Conservation (phyloP, 495 filamentous ascomycete species). For the Clavariopsis aquatica region DNA sequence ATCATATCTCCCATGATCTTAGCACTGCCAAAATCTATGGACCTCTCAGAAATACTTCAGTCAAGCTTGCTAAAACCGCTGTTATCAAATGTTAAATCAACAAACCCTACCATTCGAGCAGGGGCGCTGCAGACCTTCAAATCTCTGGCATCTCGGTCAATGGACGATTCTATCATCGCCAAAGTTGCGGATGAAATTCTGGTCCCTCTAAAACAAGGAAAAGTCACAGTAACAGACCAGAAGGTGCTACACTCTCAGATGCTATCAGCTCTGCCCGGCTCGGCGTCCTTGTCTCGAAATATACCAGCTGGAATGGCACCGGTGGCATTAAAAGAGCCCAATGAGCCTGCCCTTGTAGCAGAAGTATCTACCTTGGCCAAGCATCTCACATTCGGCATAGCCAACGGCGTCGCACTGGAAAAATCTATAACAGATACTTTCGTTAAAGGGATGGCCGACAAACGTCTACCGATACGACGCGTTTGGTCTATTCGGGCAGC, state of each 20-base stretch:
- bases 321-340: constrained; percentile 75
- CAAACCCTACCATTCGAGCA: constrained; percentile 71
- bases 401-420: constrained; percentile 58
- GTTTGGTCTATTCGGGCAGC: constrained; percentile 77
- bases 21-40: constrained; percentile 67
- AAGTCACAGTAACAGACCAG: constrained; percentile 79
- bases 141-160: constrained; percentile 58
- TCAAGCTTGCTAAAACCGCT: constrained; percentile 78
- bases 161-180: constrained; percentile 56
- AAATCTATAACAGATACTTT: constrained; percentile 69
- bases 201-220: constrained; percentile 73
- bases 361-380: constrained; percentile 68
- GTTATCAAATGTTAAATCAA: constrained; percentile 84
- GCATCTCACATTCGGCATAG: constrained; percentile 60
- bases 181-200: constrained; percentile 76
- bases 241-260: constrained; percentile 77
- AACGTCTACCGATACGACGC: constrained; percentile 73
- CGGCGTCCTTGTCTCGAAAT: constrained; percentile 59
- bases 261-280: constrained; percentile 62
- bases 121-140: constrained; percentile 74
- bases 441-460: constrained; percentile 80
- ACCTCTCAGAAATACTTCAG: constrained; percentile 72
- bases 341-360: constrained; percentile 75
- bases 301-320: constrained; percentile 66
- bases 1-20: constrained; percentile 69